Percentiles rank a stretch among this genome's conserved stretches.
Conservation (phyloP, 169 alveolate species). For the Cyclospora cayetanensis region DNA sequence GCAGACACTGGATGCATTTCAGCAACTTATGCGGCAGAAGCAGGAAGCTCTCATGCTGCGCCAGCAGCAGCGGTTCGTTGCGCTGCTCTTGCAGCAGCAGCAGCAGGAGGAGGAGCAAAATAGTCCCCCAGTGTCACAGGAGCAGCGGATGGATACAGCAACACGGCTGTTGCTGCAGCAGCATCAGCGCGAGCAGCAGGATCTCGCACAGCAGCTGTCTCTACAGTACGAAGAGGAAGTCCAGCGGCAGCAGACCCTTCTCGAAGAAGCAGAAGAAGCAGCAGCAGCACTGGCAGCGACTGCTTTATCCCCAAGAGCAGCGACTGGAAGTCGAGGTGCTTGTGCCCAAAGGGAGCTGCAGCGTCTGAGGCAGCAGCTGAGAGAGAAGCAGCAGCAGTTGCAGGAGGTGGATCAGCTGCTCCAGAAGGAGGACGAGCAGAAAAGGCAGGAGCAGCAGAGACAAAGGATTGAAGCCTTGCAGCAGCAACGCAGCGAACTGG, state of each 20-base stretch:
- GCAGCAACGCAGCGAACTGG: constrained; percentile 1
- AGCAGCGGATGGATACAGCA: neutral
- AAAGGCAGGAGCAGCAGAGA: constrained; percentile 10
- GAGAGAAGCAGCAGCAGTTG: constrained; percentile 17
- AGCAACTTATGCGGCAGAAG: constrained; percentile 15
- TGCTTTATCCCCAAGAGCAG: no score
- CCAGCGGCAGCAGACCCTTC: constrained; percentile 7
- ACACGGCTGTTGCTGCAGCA: constrained; percentile 33
- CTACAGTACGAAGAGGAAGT: constrained; percentile 21
- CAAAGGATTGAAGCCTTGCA: neutral
- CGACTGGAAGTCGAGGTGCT: neutral
- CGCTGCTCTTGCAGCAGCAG: constrained; percentile 45
- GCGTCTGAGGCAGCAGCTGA: neutral
- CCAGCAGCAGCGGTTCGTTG: constrained; percentile 55
- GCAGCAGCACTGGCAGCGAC: constrained; percentile 12
- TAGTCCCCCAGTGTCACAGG: neutral
- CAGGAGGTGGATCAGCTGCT: constrained; percentile 8
- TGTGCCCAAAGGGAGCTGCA: neutral
- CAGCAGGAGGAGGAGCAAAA: neutral
- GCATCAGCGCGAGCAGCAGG: constrained; percentile 14
- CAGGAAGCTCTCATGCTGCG: neutral
- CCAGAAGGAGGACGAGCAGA: constrained; percentile 28
- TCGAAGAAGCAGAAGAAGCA: constrained; percentile 19
- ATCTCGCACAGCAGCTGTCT: constrained; percentile 26
- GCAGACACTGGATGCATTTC: neutral